Conservation (phyloP, 2,329 filamentous ascomycete genomes). For the Aspergillus aculeatus region DNA sequence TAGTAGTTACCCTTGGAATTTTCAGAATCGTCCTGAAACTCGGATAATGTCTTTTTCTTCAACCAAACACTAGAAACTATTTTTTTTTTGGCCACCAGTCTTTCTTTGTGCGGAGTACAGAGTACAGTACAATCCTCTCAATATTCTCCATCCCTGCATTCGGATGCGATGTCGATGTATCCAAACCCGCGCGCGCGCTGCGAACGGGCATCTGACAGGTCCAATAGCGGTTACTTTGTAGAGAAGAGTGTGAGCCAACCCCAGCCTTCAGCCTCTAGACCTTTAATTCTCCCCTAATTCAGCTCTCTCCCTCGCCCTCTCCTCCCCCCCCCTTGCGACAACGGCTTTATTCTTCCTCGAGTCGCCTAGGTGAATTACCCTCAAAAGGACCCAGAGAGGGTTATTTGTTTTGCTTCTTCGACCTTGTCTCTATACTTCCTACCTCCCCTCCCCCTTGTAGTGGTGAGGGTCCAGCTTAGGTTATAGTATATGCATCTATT, state of each 20-base stretch:
- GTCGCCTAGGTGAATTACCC: background rate
- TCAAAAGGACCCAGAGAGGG: background rate
- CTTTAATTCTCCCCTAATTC: background rate
- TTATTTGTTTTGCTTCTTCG: background rate
- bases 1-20: too few relatives aligned
- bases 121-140: background rate
- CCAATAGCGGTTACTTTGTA: background rate
- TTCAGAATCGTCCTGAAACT: too few relatives aligned
- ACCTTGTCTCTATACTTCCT: background rate
- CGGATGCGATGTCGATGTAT: slow-evolving; percentile 9
- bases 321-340: background rate
- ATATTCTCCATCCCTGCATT: slow-evolving; percentile 2
- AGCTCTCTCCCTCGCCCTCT: background rate
- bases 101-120: background rate
- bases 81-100: background rate
- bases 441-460: background rate
- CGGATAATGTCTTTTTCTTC: background rate
- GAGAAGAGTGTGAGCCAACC: background rate
- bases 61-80: background rate
- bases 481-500: background rate
- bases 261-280: slow-evolving; percentile 1
- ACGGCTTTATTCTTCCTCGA: background rate
- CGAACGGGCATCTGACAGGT: slow-evolving; percentile 10
- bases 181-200: background rate
- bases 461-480: background rate